Conservation (phyloP, 202 grass and related monocot species). For the Brachypodium distachyon region DNA sequence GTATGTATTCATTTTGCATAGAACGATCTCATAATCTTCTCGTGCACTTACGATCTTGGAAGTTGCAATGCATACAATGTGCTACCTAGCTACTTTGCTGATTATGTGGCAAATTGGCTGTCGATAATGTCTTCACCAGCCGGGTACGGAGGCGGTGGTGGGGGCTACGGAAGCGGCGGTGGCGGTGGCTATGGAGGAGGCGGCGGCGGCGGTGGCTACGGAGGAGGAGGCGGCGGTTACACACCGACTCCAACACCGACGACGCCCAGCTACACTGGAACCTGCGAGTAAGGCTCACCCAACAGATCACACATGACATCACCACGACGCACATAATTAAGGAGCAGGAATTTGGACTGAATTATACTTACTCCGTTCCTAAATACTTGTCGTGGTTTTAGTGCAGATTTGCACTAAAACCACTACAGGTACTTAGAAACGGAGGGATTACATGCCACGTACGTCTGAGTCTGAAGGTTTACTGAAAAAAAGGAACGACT, state of each 20-base stretch:
- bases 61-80: too few relatives aligned
- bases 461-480: too few relatives aligned
- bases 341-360: too few relatives aligned
- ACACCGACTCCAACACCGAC: slow-evolving; percentile 17
- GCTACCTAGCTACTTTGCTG: slow-evolving; percentile 5
- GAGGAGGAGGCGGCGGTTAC: background rate
- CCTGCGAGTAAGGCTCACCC: slow-evolving; percentile 52
- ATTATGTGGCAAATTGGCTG: background rate
- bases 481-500: too few relatives aligned
- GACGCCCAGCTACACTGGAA: slow-evolving; percentile 32
- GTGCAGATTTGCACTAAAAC: too few relatives aligned
- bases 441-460: too few relatives aligned
- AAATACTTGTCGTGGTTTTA: too few relatives aligned
- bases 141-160: background rate
- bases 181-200: background rate
- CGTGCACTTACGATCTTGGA: background rate
- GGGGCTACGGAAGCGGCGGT: background rate
- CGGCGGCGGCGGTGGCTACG: background rate
- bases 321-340: too few relatives aligned
- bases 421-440: too few relatives aligned
- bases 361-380: too few relatives aligned
- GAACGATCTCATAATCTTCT: background rate
- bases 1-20: slow-evolving; percentile 1
- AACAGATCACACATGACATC: background rate
- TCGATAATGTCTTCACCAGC: slow-evolving; percentile 12